Percentiles rank a stretch among this genome's conserved stretches.
Conservation (phyloP, 768 basidiomycete genomes). For the Lactarius tabidus region DNA sequence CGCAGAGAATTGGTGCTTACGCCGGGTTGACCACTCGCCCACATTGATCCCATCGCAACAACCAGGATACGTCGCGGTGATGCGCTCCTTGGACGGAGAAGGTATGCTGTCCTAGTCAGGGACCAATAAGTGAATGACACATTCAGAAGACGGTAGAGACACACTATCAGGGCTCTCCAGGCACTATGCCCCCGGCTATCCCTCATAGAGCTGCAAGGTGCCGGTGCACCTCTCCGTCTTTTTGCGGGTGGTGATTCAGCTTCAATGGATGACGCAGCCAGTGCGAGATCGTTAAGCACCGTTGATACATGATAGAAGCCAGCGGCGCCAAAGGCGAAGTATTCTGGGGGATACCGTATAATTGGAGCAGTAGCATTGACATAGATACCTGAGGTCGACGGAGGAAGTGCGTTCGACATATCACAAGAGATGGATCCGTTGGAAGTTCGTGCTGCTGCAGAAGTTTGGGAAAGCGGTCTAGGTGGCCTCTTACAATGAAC, state of each 20-base stretch:
- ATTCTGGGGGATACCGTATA: background rate
- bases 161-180: background rate
- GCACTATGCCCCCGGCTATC: background rate
- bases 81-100: background rate
- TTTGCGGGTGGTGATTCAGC: background rate
- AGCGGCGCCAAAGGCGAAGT: slow-evolving; percentile 5
- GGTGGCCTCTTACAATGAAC: background rate
- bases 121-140: too few relatives aligned
- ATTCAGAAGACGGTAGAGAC: background rate
- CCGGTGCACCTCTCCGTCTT: background rate
- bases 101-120: background rate
- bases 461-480: background rate
- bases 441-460: background rate
- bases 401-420: background rate
- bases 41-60: background rate
- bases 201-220: background rate
- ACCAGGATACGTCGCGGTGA: background rate
- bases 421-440: background rate
- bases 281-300: background rate
- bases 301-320: slow-evolving; percentile 2
- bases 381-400: background rate
- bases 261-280: background rate
- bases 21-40: background rate
- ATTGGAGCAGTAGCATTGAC: background rate
- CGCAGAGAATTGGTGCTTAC: background rate